These are phyloP conservation scores for Phytophthora palmivora DNA, from an alignment of 352 stramenopile genomes.

Conservation along the genomic window DNA sequence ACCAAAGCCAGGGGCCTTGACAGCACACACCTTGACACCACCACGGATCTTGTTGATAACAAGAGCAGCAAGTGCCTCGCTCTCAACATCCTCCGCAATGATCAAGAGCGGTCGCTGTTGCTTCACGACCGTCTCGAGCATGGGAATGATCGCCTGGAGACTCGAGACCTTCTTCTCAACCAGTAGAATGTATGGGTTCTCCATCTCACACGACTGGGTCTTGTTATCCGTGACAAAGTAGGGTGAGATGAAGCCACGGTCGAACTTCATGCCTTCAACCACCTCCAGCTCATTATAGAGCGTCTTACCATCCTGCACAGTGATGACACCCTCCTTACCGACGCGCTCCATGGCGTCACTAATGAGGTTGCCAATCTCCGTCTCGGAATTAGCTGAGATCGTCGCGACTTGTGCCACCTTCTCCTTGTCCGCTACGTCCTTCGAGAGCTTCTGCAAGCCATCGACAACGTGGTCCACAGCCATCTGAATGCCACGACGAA, in stretches of 20 bases:
- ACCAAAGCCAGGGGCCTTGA: slow-evolving; percentile 99
- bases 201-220: slow-evolving; percentile 98
- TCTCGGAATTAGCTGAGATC: slow-evolving; percentile 99
- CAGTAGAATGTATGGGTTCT: slow-evolving; percentile 99
- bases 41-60: slow-evolving; percentile 99
- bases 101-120: slow-evolving; percentile 97
- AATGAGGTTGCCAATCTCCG: slow-evolving; percentile 98
- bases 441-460: slow-evolving; percentile 95
- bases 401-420: slow-evolving; percentile 99
- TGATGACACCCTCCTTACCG: slow-evolving; percentile 99
- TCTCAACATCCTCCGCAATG: slow-evolving; percentile 99
- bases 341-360: slow-evolving; percentile 99
- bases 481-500: slow-evolving; percentile 97
- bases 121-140: slow-evolving; percentile 99
- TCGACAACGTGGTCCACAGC: slow-evolving; percentile 97
- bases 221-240: slow-evolving; percentile 99
- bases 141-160: slow-evolving; percentile 95
- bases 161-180: slow-evolving; percentile 99
- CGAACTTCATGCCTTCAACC: slow-evolving; percentile 99
- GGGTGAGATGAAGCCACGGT: slow-evolving; percentile 99
- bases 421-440: slow-evolving; percentile 98
- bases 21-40: slow-evolving; percentile 99
- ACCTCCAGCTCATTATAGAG: slow-evolving; percentile 99
- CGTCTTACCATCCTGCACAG: slow-evolving; percentile 99
- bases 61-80: slow-evolving; percentile 98